These are phyloP conservation scores for Cladosporium sp. DNA, from an alignment of 2,329 filamentous ascomycete species.

Conservation along the genomic window DNA sequence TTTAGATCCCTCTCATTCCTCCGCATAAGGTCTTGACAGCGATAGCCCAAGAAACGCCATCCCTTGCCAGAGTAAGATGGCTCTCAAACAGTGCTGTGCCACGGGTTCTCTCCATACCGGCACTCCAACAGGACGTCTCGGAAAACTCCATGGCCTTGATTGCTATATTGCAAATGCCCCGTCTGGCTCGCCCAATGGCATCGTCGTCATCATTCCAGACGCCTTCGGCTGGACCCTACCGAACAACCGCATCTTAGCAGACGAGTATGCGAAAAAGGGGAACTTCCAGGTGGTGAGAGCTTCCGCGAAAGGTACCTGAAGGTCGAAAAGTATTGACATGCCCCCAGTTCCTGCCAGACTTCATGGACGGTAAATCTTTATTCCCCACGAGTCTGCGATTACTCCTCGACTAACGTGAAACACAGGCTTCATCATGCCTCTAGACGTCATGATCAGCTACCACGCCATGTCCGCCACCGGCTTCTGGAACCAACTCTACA, in stretches of 20 bases:
- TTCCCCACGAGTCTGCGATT: too few relatives aligned
- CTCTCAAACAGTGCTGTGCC: conserved; percentile 33
- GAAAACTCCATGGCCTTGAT: conserved; percentile 34
- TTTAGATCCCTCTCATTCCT: too few relatives aligned
- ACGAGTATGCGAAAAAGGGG: conserved; percentile 33
- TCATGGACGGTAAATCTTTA: conserved; percentile 30
- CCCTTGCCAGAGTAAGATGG: conserved; percentile 13
- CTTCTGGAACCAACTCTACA: conserved; percentile 29
- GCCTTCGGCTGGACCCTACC: conserved; percentile 34
- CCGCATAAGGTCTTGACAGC: too few relatives aligned
- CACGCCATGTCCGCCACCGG: conserved; percentile 28
- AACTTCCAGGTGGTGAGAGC: conserved; percentile 18
- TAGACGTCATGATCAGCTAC: conserved; percentile 27
- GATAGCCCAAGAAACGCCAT: background rate
- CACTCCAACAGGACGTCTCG: conserved; percentile 31
- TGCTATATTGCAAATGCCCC: conserved; percentile 35
- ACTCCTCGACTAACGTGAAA: background rate
- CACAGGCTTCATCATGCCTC: conserved; percentile 25
- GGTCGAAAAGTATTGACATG: conserved; percentile 7
- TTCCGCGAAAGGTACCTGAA: background rate
- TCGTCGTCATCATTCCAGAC: conserved; percentile 37
- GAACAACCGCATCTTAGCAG: conserved; percentile 36
- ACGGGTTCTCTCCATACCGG: conserved; percentile 36
- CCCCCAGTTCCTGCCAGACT: conserved; percentile 32
- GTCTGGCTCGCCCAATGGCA: conserved; percentile 28